A percentile compares a stretch with the other conserved stretches of the same genome.
These are phyloP conservation scores for Annulohypoxylon stygium DNA, from an alignment of 495 filamentous ascomycete species.

Conservation along the genomic window DNA sequence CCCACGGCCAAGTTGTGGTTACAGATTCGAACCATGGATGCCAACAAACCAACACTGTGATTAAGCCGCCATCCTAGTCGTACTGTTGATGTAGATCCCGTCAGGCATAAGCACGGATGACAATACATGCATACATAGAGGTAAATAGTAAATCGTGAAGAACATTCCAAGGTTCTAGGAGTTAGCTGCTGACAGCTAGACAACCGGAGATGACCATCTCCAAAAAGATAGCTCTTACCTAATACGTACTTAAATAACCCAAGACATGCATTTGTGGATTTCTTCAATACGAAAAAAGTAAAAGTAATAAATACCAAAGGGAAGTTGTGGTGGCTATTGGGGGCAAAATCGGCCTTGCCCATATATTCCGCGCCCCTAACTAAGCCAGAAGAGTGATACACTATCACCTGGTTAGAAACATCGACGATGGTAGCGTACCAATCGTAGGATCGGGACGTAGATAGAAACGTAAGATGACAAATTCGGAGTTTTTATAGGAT, in stretches of 20 bases:
- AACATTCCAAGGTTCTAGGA: slow-evolving; percentile 4
- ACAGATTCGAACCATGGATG: slow-evolving; percentile 1
- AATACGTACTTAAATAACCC: slow-evolving; percentile 27
- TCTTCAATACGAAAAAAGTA: slow-evolving; percentile 25
- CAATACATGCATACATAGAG: not conserved
- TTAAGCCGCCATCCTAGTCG: slow-evolving; percentile 19
- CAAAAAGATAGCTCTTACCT: slow-evolving; percentile 14
- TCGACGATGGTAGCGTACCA: slow-evolving; percentile 23
- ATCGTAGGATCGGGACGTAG: not conserved
- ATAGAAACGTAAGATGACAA: slow-evolving; percentile 20
- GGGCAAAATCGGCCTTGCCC: slow-evolving; percentile 8
- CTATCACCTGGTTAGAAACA: slow-evolving; percentile 25
- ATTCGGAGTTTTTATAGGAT: slow-evolving; percentile 35
- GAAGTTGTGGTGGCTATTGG: not conserved
- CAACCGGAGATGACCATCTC: slow-evolving; percentile 11
- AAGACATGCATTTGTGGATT: slow-evolving; percentile 28
- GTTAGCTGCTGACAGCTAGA: slow-evolving; percentile 4
- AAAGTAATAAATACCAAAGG: not conserved
- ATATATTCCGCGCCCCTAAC: not conserved
- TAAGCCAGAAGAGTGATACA: slow-evolving; percentile 17
- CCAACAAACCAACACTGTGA: slow-evolving; percentile 26
- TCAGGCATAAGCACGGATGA: slow-evolving; percentile 22
- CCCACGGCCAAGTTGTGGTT: not conserved
- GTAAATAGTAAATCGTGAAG: not conserved
- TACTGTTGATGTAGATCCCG: slow-evolving; percentile 27